Base-by-base conservation (phyloP, 352 stramenopile species). In the Phytophthora crassamura region DNA sequence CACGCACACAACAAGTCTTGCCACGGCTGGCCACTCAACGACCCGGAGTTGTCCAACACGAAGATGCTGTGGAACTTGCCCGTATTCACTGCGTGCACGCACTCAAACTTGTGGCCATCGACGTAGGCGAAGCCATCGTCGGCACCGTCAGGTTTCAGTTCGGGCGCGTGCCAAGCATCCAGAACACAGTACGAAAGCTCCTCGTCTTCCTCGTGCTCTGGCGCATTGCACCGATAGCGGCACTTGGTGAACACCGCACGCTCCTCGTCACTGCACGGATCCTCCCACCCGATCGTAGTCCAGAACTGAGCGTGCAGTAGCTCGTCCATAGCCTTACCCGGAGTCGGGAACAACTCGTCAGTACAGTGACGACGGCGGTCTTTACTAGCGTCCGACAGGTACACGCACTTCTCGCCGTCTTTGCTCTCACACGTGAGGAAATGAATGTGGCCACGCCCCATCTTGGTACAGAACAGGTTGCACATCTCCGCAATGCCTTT, bases 401-500 rank as follows among this genome's bases (percentile, higher is more conserved):
- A 82, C 11, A 80, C 64, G 33, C 69, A 84, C 1, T 36, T 62
- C 14, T 59, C 42, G 7, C 40, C 36, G 9, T 20, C 43, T 22
- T 46, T 38, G 33, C 67, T 16, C 1, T 72, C 49, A 20, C 76
- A 84, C 1, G 50, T 22, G 3, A 78, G 38, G 7, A 77, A 82
- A 20, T 82, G 76, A 1, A 62, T 20, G 40, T 84, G 76, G 4
- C 73, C 74, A 11, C 63, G 53, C 10, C 76, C 76, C 67, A 77
- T 72, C 8, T 72, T 78, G 0, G 64, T 41, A 32, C 64, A 85
- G 28, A 78, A 82, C 9, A 82, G 58, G 11, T 74, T 78, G 42
- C 76, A 82, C 64, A 82, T 85, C 40, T 85, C 76, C 5, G 76
- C 63, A n/a, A 61, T 71, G 0, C 69, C 73, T 3, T 20, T 45